Percentiles rank a stretch among this genome's conserved stretches.
Evolutionary conservation across 73 alveolate genomes (phyloP).

Genomic region (Uronychia setigera): DNA sequence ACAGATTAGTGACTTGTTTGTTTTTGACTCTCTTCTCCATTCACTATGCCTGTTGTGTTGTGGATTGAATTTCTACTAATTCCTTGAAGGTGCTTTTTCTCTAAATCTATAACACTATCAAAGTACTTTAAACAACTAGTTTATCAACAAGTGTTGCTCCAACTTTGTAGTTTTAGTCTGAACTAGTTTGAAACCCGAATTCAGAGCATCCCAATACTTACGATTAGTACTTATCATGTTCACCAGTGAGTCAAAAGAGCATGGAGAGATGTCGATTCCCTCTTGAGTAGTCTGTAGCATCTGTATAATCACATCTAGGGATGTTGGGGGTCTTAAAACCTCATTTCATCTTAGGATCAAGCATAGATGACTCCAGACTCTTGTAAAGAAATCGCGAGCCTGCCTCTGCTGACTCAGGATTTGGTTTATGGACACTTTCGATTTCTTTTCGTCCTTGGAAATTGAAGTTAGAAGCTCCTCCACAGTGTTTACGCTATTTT

Average conservation of each 20-base stretch:
- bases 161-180: neutral
- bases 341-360: neutral
- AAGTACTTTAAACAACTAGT: neutral
- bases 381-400: neutral
- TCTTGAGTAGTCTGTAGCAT: too few species aligned
- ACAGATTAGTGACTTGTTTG: neutral
- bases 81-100: too few species aligned
- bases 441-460: neutral
- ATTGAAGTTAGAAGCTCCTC: neutral
- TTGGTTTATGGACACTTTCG: neutral
- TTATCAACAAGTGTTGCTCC: neutral
- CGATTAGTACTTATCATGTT: neutral
- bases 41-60: neutral
- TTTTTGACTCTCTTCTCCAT: neutral
- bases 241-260: too few species aligned
- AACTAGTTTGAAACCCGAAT: neutral
- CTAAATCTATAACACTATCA: neutral
- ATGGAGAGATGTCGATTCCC: too few species aligned
- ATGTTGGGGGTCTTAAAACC: neutral
- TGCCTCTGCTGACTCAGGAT: neutral
- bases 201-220: neutral
- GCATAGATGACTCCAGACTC: neutral
- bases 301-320: neutral
- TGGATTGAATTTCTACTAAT: too few species aligned
- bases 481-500: neutral